These are phyloP conservation scores for Neurospora sp. DNA, from an alignment of 495 filamentous ascomycete genomes.

Conservation along the genomic window DNA sequence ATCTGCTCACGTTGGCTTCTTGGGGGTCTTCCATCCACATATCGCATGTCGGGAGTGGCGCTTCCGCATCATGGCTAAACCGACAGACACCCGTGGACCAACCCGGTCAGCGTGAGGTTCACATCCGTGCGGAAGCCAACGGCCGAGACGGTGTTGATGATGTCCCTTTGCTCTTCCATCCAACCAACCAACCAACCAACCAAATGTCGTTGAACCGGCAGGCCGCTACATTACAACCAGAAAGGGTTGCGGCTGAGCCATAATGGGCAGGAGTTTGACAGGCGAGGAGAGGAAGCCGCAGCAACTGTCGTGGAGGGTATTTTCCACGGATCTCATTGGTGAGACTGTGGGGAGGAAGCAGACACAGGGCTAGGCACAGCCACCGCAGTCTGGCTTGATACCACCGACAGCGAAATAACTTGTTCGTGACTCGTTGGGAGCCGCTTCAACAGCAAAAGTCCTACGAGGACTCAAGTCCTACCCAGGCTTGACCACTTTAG, in stretches of 20 bases:
- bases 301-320: background rate
- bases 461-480: conserved; percentile 23
- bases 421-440: background rate
- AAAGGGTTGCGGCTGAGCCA: background rate
- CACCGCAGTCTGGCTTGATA: background rate
- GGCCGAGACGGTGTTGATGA: background rate
- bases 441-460: conserved; percentile 10
- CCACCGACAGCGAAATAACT: background rate
- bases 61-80: background rate
- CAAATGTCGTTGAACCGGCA: background rate
- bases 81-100: background rate
- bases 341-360: background rate
- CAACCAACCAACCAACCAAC: background rate
- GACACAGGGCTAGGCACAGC: background rate
- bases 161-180: background rate
- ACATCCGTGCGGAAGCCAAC: background rate
- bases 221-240: background rate
- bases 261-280: background rate
- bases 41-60: background rate
- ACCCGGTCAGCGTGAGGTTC: background rate
- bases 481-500: conserved; percentile 7
- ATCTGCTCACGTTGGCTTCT: background rate
- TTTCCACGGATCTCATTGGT: background rate
- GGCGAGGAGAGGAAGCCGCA: background rate
- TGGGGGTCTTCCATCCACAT: background rate